Base-by-base conservation (phyloP, 352 stramenopile species). In the Phytophthora citrophthora region DNA sequence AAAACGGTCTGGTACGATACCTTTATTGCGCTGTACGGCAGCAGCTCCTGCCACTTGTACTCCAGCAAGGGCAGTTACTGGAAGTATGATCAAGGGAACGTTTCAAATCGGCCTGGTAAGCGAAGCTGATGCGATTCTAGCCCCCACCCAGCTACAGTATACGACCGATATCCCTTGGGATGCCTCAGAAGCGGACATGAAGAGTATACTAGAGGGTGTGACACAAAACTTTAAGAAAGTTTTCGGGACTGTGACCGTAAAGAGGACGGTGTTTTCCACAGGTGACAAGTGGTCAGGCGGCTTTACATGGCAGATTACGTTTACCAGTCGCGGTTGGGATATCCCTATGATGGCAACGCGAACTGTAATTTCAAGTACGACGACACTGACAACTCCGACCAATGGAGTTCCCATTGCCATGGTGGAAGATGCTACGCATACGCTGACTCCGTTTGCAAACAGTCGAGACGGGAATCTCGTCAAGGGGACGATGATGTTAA, bases 281-380 rank as follows among this genome's bases (percentile, higher is more conserved):
- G 81, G 70, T 2, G 81, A 83, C 52, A 91, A 97, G 41, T 99
- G 95, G 94, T 97, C 89, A 5, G 96, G 96, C 13, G 91, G 93
- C 2, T 98, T 97, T 60, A 89, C 86, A 20, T 99, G 95, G 95
- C 86, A 89, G 23, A 92, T 99, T 55, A 97, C 94, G 18, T 99
- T 98, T 54, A 82, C 78, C 2, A 86, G 72, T 45, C 75, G 88
- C 1, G 76, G 83, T 2, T 81, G 91, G 68, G 83, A 98, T 61
- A 90, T 98, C 47, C 95, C 93, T 3, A 86, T 54, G 16, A 89
- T 98, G 76, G 70, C 44, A 2, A 62, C 76, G 5, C 46, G n/a
- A 23, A 61, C 18, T 29, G 32, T 49, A 11, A n/a, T 36, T 40
- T 20, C 32, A 16, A 36, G 2, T 2, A 45, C 24, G 34, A 51